Base-by-base conservation (phyloP, 768 basidiomycete species). In the Pulveroboletus sp. region DNA sequence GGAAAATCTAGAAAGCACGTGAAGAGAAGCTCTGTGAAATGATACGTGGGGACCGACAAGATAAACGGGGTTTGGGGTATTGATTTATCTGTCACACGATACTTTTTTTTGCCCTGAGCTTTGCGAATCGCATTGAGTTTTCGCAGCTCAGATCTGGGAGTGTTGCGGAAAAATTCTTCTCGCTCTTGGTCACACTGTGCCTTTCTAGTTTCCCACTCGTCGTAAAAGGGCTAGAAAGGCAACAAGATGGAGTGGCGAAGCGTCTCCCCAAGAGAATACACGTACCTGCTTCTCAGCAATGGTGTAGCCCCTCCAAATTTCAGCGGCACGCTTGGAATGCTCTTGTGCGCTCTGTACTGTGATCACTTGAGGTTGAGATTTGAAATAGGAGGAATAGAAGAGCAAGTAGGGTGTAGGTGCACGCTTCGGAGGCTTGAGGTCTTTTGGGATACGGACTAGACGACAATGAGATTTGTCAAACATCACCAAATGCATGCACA, bases 241-340 rank as follows among this genome's bases (percentile, higher is more conserved):
- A 8, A 40, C 23, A 39, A 16, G 29, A 21, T 20, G 11, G 20
- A 37, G 20, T 19, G 17, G 6, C 12, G 37, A n/a, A 9, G 31
- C 17, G 4, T 23, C 6, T 3, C 23, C 1, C 21, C 2, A 14
- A 31, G 32, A 24, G n/a, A 44, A 4, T 12, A 48, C 20, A 46
- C 62, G 20, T 29, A 72, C 74, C 55, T 73, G 57, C 43, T 67
- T 75, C 48, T 75, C 68, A 4, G 46, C 54, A 11, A 55, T 57
- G 5, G 71, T 50, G n/a, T 73, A 50, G 5, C 40, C 50, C 1
- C 40, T 60, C 75, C 74, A 76, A 4, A 50, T 43, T 31, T 47
- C 51, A 10, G 49, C 52, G 7, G 65, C 60, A 17, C 61, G 50
- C 47, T 48, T 67, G 13, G 60, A n/a, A 2, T 56, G 2, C 11